Evolutionary conservation across 495 filamentous ascomycete species (phyloP).

Genomic region (Trypethelium eluteriae): DNA sequence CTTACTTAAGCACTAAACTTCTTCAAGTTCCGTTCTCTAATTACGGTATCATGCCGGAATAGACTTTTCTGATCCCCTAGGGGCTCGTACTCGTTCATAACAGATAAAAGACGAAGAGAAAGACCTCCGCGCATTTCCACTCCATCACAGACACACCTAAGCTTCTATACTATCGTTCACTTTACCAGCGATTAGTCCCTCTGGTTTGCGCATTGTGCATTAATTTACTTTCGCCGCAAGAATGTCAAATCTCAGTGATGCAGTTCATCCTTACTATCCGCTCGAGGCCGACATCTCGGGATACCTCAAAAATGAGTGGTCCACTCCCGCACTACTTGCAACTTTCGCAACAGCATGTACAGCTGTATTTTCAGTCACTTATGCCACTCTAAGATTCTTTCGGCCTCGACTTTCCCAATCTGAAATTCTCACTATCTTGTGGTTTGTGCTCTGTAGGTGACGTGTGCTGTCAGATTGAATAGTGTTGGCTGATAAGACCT

Average conservation of each 20-base stretch:
- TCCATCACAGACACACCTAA: neutral
- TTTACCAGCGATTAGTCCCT: neutral
- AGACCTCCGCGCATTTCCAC: neutral
- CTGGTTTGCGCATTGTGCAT: neutral
- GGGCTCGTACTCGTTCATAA: neutral
- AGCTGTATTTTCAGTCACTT: conserved; percentile 42
- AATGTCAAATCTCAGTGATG: neutral
- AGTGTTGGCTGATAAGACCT: neutral
- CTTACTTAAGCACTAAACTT: neutral
- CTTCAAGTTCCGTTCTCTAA: neutral
- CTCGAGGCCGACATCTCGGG: conserved; percentile 50
- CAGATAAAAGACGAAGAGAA: neutral
- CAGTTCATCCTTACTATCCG: conserved; percentile 67
- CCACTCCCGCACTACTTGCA: conserved; percentile 42
- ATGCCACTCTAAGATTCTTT: conserved; percentile 37
- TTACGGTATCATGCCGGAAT: neutral
- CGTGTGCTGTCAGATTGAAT: neutral
- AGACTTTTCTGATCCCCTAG: neutral
- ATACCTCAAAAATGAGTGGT: conserved; percentile 52
- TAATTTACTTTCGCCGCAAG: neutral
- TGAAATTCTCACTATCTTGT: conserved; percentile 51
- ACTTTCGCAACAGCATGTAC: conserved; percentile 42
- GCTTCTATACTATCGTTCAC: neutral
- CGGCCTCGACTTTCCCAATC: conserved; percentile 36
- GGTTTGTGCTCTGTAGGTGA: conserved; percentile 54